Percentiles rank a stretch among this genome's conserved stretches.
Conservation (phyloP, 345 rosid species). For the Euphorbia pulcherrima region DNA sequence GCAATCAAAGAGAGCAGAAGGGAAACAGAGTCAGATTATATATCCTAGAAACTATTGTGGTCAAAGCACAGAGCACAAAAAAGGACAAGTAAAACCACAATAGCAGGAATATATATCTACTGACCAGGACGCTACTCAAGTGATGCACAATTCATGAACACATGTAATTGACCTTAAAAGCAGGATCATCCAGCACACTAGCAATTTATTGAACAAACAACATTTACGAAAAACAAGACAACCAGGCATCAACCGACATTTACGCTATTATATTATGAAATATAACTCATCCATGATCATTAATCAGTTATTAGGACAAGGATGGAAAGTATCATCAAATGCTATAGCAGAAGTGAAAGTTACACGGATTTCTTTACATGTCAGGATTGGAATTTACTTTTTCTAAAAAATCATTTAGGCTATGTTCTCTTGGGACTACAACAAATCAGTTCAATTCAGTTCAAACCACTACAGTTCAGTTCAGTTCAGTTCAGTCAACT, state of each 20-base stretch:
- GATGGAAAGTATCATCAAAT: background rate
- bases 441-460: too few relatives aligned
- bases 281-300: background rate
- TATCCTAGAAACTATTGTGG: background rate
- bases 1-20: constrained; percentile 17
- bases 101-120: background rate
- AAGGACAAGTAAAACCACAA: background rate
- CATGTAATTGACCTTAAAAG: background rate
- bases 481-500: too few relatives aligned
- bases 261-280: background rate
- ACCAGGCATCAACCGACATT: background rate
- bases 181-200: constrained; percentile 2
- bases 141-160: background rate
- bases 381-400: background rate
- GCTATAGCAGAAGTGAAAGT: background rate
- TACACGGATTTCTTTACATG: background rate
- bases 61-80: background rate
- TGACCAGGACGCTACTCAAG: background rate
- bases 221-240: background rate
- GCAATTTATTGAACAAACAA: background rate
- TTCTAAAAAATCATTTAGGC: background rate
- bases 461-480: too few relatives aligned
- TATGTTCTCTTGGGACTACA: too few relatives aligned
- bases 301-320: background rate
- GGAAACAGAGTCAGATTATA: constrained; percentile 13